A percentile compares a stretch with the other conserved stretches of the same genome.
Evolutionary conservation across 129 eudicot genomes (phyloP).

Genomic region (Gnaphalium uliginosum): DNA sequence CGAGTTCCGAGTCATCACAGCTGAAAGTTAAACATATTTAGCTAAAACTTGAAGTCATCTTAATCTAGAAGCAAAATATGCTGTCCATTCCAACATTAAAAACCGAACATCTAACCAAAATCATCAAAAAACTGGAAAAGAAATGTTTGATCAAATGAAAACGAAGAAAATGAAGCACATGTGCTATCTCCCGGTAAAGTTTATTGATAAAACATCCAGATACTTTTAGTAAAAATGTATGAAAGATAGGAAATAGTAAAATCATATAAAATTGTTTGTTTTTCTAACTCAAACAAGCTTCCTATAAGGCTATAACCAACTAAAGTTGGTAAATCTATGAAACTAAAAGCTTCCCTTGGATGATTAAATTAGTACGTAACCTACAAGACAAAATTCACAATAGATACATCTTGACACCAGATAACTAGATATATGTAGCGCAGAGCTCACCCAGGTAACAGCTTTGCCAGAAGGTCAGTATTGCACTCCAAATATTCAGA

Average conservation of each 20-base stretch:
- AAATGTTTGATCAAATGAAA: slow-evolving; percentile 5
- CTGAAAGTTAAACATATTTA: slow-evolving; percentile 39
- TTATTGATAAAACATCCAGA: neutral
- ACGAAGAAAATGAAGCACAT: neutral
- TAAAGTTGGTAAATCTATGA: neutral
- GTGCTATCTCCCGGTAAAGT: neutral
- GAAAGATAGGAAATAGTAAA: neutral
- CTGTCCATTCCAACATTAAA: neutral
- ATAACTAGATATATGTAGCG: slow-evolving; percentile 13
- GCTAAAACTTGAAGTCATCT: slow-evolving; percentile 3
- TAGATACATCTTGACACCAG: neutral
- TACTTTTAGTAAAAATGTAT: neutral
- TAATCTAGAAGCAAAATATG: neutral
- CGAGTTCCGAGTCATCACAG: slow-evolving; percentile 63
- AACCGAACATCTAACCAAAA: neutral
- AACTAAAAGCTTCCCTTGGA: neutral
- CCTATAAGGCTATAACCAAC: neutral
- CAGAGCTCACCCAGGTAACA: slow-evolving; percentile 48
- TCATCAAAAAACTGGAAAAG: neutral
- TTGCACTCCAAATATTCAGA: slow-evolving; percentile 50
- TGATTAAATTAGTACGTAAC: neutral
- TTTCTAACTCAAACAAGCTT: slow-evolving; percentile 10
- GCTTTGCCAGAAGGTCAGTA: slow-evolving; percentile 36
- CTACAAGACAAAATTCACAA: slow-evolving; percentile 4
- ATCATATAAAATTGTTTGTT: no score